Base-by-base conservation (phyloP, 1,139 yeast genomes). In the Candida sojae region DNA sequence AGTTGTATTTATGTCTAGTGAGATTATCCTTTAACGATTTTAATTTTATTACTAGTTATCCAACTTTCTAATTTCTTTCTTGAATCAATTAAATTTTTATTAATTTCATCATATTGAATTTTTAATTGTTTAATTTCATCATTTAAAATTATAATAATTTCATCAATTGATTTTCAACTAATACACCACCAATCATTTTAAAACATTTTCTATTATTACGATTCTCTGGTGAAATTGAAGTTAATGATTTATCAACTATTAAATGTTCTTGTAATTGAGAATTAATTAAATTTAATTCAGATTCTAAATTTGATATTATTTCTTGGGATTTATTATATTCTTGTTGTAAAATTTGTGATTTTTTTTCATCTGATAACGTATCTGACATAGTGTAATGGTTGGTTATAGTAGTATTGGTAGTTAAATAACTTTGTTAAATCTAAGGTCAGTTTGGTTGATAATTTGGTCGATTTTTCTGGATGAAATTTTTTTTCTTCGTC, bases 151-250 rank as follows among this genome's bases (percentile, higher is more conserved):
- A 87, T 87, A 13, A 79, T 69, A 6, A 92, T 96, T 43, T 89
- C 91, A 33, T 79, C 84, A 3, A 91, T 93, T 6, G 83, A 78
- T 56, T 88, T 61, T 92, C 96, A 26, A 92, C 88, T 43, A 95
- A 75, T 1, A 93, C 96, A 4, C 96, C 96, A 12, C 97, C 97
- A 38, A 93, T 80, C 97, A 93, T 90, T 62, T 96, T 83, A 70
- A 84, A 92, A 61, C 98, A 91, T 60, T 85, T 86, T 51, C 99
- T 80, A 40, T 77, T 82, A 3, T 57, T 44, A 80, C 83, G 39
- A 66, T 77, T 53, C 59, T 66, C 61, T 53, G 68, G 70, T 47
- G 63, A 55, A 33, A 68, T 66, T 17, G 59, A 53, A 13, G 59
- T 59, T 40, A 68, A 59, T 8, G 72, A 66, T 47, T 63, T 63